Base-by-base conservation (phyloP, 208 protist species). In the Leishmania braziliensis region DNA sequence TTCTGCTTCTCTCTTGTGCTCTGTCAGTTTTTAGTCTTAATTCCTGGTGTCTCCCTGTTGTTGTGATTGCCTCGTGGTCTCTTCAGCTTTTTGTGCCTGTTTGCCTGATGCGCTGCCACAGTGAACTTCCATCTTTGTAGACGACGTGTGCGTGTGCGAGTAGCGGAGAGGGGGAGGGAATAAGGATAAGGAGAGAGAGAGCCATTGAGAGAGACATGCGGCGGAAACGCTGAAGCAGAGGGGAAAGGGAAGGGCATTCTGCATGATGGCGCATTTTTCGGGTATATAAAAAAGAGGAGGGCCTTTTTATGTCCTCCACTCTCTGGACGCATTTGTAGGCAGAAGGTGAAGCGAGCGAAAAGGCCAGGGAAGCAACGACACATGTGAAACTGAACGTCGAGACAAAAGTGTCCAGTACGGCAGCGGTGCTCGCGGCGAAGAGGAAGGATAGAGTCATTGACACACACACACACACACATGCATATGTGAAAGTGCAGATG, bases 171-270 rank as follows among this genome's bases (percentile, higher is more conserved):
- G 4, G 6, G 23, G 46, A 82, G 66, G 62, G 58, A 83, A 26
- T 70, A 69, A 14, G 5, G 60, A 71, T 36, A 83, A 68, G 77
- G 66, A 79, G 66, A 69, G 66, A 69, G 26, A 10, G 54, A 66
- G 36, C 20, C 10, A 77, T 23, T 51, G 46, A 46, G 46, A 9
- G 18, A 46, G 65, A 9, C 3, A 6, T 33, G 62, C 5, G n/a
- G 62, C 4, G 26, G 26, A 73, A n/a, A 73, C 46, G 46, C 66
- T 51, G 26, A 56, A 46, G 51, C 18, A 65, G 23, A 73, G 50
- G 72, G 43, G 8, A 8, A 10, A 48, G 10, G 66, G 20, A 39
- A n/a, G 20, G 54, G 8, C 54, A 58, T 58, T 39, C 16, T 71
- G 39, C 66, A 48, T 50, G 62, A 29, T 29, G 62, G 62, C 62